These are phyloP conservation scores for Hymenochaete sp. DNA, from an alignment of 1,284 basidiomycete genomes.

Conservation along the genomic window DNA sequence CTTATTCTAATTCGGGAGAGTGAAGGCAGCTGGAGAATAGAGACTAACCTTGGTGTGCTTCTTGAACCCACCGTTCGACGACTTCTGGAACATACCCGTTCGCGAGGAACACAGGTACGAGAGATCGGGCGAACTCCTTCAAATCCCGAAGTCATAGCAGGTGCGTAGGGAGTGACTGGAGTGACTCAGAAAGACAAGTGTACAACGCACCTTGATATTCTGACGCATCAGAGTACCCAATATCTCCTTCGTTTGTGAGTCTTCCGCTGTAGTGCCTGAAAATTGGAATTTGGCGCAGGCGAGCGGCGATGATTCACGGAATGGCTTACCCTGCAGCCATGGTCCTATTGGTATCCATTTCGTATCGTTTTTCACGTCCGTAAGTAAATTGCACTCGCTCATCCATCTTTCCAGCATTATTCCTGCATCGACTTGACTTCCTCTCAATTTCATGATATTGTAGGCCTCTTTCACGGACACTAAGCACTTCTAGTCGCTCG, in stretches of 20 bases:
- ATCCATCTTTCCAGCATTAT: slow-evolving; percentile 9
- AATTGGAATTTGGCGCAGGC: neutral
- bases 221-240: slow-evolving; percentile 19
- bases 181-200: too few relatives aligned
- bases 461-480: too few relatives aligned
- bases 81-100: slow-evolving; percentile 7
- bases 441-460: slow-evolving; percentile 14
- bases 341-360: slow-evolving; percentile 19
- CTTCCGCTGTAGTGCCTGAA: slow-evolving; percentile 13
- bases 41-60: slow-evolving; percentile 1
- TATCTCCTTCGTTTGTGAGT: slow-evolving; percentile 14
- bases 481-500: too few relatives aligned
- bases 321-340: slow-evolving; percentile 18
- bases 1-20: too few relatives aligned
- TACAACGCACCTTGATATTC: slow-evolving; percentile 14
- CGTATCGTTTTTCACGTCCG: slow-evolving; percentile 12
- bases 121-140: slow-evolving; percentile 9
- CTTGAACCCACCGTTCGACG: slow-evolving; percentile 2
- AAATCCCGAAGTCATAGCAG: too few relatives aligned
- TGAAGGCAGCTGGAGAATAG: too few relatives aligned
- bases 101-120: slow-evolving; percentile 6
- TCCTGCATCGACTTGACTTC: slow-evolving; percentile 14
- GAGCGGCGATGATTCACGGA: too few relatives aligned
- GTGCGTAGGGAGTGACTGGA: too few relatives aligned
- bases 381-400: slow-evolving; percentile 12